phyloP scores from a whole-genome alignment of 768 basidiomycete species.

The Boletus vermiculosoides region DNA sequence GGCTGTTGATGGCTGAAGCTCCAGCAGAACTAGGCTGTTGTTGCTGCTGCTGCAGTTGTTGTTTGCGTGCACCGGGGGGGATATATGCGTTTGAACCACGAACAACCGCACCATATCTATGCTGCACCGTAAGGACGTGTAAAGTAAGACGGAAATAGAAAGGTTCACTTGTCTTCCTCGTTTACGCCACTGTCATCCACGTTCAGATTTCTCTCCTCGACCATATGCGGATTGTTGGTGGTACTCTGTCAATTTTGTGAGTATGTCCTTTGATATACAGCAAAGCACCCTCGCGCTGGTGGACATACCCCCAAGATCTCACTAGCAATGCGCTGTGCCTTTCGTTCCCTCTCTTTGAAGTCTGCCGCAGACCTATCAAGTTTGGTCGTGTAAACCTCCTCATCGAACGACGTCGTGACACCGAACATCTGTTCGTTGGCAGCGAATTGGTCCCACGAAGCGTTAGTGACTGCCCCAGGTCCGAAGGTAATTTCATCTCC shows the following conservation, averaged over 20 bases:
- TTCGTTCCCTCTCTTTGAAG: conserved; percentile 84
- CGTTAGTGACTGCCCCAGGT: conserved; percentile 40
- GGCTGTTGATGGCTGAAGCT: conserved; percentile 29
- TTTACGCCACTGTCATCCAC: conserved; percentile 74
- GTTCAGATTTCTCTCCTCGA: conserved; percentile 75
- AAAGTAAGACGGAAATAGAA: conserved; percentile 10
- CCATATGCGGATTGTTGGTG: conserved; percentile 78
- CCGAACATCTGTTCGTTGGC: conserved; percentile 94
- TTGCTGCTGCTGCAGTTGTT: conserved; percentile 38
- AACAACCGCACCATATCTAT: conserved; percentile 89
- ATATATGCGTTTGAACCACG: conserved; percentile 89
- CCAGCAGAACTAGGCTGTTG: conserved; percentile 27
- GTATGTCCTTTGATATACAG: conserved; percentile 7
- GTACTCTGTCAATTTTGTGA: conserved; percentile 42
- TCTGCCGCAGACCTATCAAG: conserved; percentile 82
- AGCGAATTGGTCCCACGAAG: conserved; percentile 88
- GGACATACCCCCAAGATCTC: conserved; percentile 82
- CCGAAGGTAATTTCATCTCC: conserved; percentile 75
- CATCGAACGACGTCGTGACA: conserved; percentile 86
- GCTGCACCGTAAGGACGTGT: conserved; percentile 20
- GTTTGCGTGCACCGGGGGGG: conserved; percentile 84
- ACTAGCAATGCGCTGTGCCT: conserved; percentile 84
- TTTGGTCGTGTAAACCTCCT: conserved; percentile 93
- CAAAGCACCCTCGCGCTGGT: background rate
- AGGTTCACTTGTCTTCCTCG: conserved; percentile 92